phyloP scores from a whole-genome alignment of 352 stramenopile genomes.

The Phytophthora cryptogea region DNA sequence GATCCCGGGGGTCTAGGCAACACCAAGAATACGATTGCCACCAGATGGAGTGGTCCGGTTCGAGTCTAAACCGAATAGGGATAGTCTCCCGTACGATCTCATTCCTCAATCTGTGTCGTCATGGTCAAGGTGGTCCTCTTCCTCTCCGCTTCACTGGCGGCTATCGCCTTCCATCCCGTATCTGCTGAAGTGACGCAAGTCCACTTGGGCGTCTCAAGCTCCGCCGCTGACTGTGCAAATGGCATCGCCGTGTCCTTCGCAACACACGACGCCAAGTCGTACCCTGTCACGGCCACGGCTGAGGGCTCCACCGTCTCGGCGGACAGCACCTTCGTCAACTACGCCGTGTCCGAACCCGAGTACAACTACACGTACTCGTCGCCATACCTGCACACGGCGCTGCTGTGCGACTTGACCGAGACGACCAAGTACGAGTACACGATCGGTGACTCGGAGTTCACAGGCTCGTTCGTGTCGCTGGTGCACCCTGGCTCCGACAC shows the following conservation, averaged over 20 bases:
- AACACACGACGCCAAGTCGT: constrained; percentile 30
- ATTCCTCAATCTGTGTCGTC: constrained; percentile 28
- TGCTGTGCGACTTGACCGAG: constrained; percentile 45
- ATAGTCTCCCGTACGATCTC: constrained; percentile 14
- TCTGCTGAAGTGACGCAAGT: constrained; percentile 50
- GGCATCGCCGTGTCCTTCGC: constrained; percentile 52
- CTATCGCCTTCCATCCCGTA: constrained; percentile 22
- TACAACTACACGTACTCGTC: constrained; percentile 61
- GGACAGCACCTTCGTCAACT: constrained; percentile 40
- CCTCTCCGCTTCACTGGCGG: constrained; percentile 15
- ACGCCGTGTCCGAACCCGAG: constrained; percentile 40
- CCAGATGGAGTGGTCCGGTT: constrained; percentile 26
- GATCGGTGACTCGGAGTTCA: constrained; percentile 45
- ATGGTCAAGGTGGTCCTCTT: constrained; percentile 28
- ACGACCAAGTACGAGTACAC: constrained; percentile 56
- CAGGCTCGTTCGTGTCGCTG: constrained; percentile 36
- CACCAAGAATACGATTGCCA: neutral
- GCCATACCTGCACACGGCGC: constrained; percentile 50
- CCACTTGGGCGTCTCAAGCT: constrained; percentile 45
- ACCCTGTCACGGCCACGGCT: constrained; percentile 35
- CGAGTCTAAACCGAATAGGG: constrained; percentile 8
- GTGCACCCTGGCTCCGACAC: constrained; percentile 35
- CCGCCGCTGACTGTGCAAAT: constrained; percentile 36
- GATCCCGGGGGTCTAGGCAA: constrained; percentile 17
- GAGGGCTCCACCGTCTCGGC: constrained; percentile 19